Conservation (phyloP, 2,329 filamentous ascomycete species). For the Penicillium concentricum region DNA sequence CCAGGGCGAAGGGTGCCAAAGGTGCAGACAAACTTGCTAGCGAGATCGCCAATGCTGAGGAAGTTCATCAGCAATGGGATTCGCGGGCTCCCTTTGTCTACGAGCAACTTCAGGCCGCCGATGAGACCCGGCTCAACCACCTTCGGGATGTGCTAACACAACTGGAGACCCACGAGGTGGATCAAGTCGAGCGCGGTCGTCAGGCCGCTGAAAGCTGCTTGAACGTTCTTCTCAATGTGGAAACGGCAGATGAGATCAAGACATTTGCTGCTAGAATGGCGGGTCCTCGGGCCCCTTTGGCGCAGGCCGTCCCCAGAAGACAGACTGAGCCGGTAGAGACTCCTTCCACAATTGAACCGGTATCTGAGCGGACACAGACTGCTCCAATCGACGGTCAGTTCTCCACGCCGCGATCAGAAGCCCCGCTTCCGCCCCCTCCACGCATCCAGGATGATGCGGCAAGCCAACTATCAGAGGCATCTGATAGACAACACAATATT, state of each 20-base stretch:
- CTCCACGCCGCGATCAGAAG: conserved; percentile 4
- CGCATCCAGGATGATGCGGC: conserved; percentile 52
- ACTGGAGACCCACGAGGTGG: conserved; percentile 87
- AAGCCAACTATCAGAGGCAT: conserved; percentile 55
- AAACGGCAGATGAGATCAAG: conserved; percentile 80
- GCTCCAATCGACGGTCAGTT: conserved; percentile 16
- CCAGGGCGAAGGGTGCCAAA: conserved; percentile 75
- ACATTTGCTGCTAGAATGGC: conserved; percentile 39
- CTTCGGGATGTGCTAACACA: conserved; percentile 89
- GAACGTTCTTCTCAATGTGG: conserved; percentile 78
- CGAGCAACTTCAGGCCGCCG: conserved; percentile 84
- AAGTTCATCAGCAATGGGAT: conserved; percentile 83
- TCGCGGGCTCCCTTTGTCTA: conserved; percentile 93
- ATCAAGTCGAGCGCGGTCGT: conserved; percentile 75
- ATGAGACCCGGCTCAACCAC: conserved; percentile 86
- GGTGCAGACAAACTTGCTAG: conserved; percentile 70
- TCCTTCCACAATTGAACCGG: conserved; percentile 8
- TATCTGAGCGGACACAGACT: conserved; percentile 19
- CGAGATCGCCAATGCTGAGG: conserved; percentile 71
- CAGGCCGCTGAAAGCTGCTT: conserved; percentile 75
- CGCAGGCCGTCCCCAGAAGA: conserved; percentile 15
- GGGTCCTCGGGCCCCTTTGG: conserved; percentile 12
- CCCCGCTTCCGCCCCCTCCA: conserved; percentile 41
- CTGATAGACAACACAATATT: conserved; percentile 29
- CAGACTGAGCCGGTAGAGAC: conserved; percentile 19